Evolutionary conservation across 2,329 filamentous ascomycete species (phyloP).

Genomic region (Diplodia mutila): DNA sequence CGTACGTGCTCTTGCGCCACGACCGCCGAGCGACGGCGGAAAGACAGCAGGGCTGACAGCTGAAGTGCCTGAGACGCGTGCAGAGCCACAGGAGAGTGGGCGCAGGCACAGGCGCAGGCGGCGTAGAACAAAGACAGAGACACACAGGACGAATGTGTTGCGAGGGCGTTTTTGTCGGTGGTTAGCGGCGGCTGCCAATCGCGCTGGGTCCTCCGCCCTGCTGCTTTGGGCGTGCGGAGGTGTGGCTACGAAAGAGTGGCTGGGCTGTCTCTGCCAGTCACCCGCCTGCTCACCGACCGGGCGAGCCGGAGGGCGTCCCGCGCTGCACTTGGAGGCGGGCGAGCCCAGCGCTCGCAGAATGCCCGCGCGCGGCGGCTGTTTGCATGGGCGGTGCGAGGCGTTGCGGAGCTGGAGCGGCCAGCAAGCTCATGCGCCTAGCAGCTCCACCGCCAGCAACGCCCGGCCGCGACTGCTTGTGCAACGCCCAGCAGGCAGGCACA

Average conservation of each 20-base stretch:
- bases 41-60: background rate
- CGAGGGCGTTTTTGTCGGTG: constrained; percentile 5
- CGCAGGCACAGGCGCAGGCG: background rate
- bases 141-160: background rate
- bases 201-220: constrained; percentile 1
- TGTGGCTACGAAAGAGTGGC: constrained; percentile 15
- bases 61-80: constrained; percentile 5
- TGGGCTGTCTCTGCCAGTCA: background rate
- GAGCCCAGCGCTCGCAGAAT: background rate
- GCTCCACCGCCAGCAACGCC: background rate
- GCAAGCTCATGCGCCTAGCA: background rate
- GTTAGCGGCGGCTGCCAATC: constrained; percentile 1
- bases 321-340: background rate
- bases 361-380: background rate
- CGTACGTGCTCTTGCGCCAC: constrained; percentile 22
- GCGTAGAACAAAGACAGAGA: constrained; percentile 4
- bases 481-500: constrained; percentile 1
- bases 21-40: constrained; percentile 10
- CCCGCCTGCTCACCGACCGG: background rate
- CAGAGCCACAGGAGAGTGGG: background rate
- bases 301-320: background rate
- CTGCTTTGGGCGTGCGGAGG: constrained; percentile 14
- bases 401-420: background rate
- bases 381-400: background rate
- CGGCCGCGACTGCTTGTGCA: constrained; percentile 10